Percentiles rank a stretch among this genome's conserved stretches.
Conservation (phyloP, 495 filamentous ascomycete genomes). For the Talaromyces trachyspermus region DNA sequence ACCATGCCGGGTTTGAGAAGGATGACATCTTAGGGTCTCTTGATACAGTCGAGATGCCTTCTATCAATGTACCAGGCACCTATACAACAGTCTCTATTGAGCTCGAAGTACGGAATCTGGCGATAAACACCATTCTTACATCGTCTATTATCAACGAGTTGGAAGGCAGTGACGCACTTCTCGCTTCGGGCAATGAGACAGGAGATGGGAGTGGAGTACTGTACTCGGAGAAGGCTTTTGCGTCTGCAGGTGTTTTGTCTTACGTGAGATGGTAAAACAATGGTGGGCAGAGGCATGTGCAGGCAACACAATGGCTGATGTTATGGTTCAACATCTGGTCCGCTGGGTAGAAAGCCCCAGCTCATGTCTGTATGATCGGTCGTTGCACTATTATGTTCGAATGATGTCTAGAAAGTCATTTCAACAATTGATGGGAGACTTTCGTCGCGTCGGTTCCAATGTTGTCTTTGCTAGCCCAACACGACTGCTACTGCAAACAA, state of each 20-base stretch:
- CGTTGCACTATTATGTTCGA: conserved; percentile 96
- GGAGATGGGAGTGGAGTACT: conserved; percentile 60
- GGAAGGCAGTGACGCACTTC: conserved; percentile 66
- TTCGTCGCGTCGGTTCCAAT: conserved; percentile 88
- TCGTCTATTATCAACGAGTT: conserved; percentile 97
- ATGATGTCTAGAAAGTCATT: conserved; percentile 97
- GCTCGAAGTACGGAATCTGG: conserved; percentile 84
- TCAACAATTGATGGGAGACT: conserved; percentile 94
- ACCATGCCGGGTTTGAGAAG: conserved; percentile 93
- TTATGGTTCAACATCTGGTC: conserved; percentile 95
- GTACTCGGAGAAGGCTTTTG: conserved; percentile 86
- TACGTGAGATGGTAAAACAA: conserved; percentile 96
- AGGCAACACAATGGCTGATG: conserved; percentile 87
- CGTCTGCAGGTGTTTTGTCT: conserved; percentile 82
- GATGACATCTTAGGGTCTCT: conserved; percentile 80
- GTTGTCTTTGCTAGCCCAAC: conserved; percentile 86
- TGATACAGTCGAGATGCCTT: conserved; percentile 90
- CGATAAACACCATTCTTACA: conserved; percentile 96
- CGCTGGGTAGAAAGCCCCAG: conserved; percentile 91
- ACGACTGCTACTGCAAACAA: conserved; percentile 87
- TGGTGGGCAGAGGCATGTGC: conserved; percentile 96
- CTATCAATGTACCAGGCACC: conserved; percentile 82
- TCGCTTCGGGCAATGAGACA: conserved; percentile 42
- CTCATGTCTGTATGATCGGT: conserved; percentile 91
- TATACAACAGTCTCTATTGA: conserved; percentile 98